Conservation (phyloP, 306 rosid species). For the Styphnolobium japonicum region DNA sequence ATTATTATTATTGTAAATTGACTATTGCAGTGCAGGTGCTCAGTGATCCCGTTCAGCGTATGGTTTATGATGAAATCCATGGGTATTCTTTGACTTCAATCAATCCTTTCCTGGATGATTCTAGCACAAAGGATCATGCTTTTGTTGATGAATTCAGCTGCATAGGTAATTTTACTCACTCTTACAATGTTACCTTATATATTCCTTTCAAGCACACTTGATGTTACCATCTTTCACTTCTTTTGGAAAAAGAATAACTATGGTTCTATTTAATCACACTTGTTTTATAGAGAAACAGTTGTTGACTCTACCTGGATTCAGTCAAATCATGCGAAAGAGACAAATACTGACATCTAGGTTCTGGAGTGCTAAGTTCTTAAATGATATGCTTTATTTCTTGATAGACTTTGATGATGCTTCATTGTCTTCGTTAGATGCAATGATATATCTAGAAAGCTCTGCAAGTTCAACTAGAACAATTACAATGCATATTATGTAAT, state of each 20-base stretch:
- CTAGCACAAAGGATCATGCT: conserved; percentile 66
- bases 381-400: neutral
- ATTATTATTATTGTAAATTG: conserved; percentile 25
- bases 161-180: conserved; percentile 57
- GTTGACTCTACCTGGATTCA: neutral
- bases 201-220: neutral
- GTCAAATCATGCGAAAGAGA: neutral
- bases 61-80: conserved; percentile 90
- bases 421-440: conserved; percentile 10
- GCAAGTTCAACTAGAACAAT: conserved; percentile 7
- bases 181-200: neutral
- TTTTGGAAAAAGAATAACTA: neutral
- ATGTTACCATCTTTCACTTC: neutral
- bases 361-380: neutral
- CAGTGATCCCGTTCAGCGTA: conserved; percentile 92
- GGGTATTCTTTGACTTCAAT: conserved; percentile 85
- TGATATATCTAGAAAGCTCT: neutral
- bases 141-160: conserved; percentile 96
- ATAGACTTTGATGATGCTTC: neutral
- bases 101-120: conserved; percentile 77
- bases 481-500: neutral
- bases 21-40: conserved; percentile 77
- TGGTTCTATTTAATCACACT: neutral
- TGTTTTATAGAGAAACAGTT: neutral
- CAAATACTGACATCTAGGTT: neutral